Evolutionary conservation across 2,329 filamentous ascomycete species (phyloP), one percentile per base, ranked within the genome.

Genomic region (Cordyceps fumosorosea): DNA sequence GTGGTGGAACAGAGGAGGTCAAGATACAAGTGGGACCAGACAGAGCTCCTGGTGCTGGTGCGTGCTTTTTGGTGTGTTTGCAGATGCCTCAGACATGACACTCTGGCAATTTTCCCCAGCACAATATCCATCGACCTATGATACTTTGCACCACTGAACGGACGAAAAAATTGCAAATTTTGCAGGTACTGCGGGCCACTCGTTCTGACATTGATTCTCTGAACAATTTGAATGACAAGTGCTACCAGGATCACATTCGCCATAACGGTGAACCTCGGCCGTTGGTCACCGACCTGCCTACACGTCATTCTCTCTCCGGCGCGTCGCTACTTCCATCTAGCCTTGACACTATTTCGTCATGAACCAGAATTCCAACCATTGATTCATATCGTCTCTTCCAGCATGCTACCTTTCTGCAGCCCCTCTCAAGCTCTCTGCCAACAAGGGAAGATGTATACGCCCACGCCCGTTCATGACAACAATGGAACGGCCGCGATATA

Each of bases 11-110:
- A 34, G 40, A 47, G n/a, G n/a, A 58, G 32, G 47, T 29, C 40
- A 50, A 59, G 56, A 51, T 59, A 8, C 14, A 44, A 44, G 56
- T 59, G 56, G 56, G 37, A 59, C 56, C 32, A 7, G 20, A 16
- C 32, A 7, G 20, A 16, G 45, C 11, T 34, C 5, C 34, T 37
- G 34, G 34, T 37, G 34, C 45, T 59, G 47, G 56, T 59, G 56
- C 56, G 56, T 59, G 56, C 56, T 59, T 59, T 11, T 51, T n/a
- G 22, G 47, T 26, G 56, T 20, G 56, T 51, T 51, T 44, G 40
- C 40, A 44, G 34, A 12, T 14, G 34, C 11, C 40, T 44, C 5
- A 7, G 16, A 29, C 29, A 29, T 29, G 18, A 18, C 40, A 44
- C 40, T 44, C 16, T n/a, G 40, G 16, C 40, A 44, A 18, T 44